Base-by-base conservation (phyloP, 2,329 filamentous ascomycete genomes). In the Botrytis porri region DNA sequence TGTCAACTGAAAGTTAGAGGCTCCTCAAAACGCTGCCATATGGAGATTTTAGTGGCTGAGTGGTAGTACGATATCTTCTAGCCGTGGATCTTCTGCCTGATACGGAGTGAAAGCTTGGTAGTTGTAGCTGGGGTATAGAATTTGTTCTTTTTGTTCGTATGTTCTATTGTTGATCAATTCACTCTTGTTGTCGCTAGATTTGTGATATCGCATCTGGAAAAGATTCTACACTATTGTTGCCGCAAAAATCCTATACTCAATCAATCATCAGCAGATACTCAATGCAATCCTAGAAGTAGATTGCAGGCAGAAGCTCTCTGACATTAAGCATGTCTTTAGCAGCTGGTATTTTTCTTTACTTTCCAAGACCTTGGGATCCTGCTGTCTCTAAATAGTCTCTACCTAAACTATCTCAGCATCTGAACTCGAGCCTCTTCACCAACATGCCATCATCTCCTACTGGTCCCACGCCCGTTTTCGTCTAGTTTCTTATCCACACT, bases 141-240 rank as follows among this genome's bases (percentile, higher is more conserved):
- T 9, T 0, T 29, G n/a, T 29, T 29, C 1, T 29, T 0, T 9
- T 18, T 29, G 0, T 9, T 29, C 14, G 3, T 29, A 18, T n/a
- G 1, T 29, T 4, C 0, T 57, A 8, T 16, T 57, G n/a, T 29
- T 4, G n/a, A 18, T 9, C 6, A 16, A 7, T 0, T 8, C 5
- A 7, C 3, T 2, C 1, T 14, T n/a, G 48, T 1, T 57, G 3
- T 57, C 51, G 6, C n/a, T 18, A 29, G 0, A 16, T n/a, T 51
- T 29, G n/a, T 18, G 51, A 18, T 18, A 4, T 57, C 7, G 22
- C 3, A 54, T n/a, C 5, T 14, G 2, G 48, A n/a, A 54, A 2
- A n/a, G 3, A n/a, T 14, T 16, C 0, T 0, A n/a, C 1, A n/a
- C 5, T 6, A 16, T 54, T 14, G 1, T 54, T 14, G 1, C 25